Base-by-base conservation (phyloP, 2,329 filamentous ascomycete species). In the Ascochyta fabae region DNA sequence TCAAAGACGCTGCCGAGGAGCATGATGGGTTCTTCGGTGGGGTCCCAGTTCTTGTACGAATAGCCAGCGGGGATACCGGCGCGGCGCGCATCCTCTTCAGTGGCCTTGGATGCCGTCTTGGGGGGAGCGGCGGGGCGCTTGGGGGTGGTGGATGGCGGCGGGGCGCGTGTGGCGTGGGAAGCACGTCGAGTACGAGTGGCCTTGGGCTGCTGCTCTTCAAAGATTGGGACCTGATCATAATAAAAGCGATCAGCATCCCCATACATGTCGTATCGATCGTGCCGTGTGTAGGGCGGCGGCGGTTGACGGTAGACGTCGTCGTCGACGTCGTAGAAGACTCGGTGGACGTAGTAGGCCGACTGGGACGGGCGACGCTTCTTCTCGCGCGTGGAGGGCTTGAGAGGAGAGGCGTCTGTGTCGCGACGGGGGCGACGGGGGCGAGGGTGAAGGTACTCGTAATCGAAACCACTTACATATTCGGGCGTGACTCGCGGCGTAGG, bases 21-120 rank as follows among this genome's bases (percentile, higher is more conserved):
- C 73, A 97, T 88, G 74, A 99, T 97, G 47, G 95, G 95, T 66
- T 92, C 88, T 80, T 98, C 94, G 26, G 86, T 88, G 0, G 94
- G 94, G 74, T 99, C 95, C 95, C 95, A 98, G 81, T 98, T 96
- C 84, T 98, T 98, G 73, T 94, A 87, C 24, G 92, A 96, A 80
- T 96, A 99, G 60, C 95, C 94, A 1, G 87, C 77, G 2, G 95
- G 93, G 53, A 99, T 97, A 57, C 86, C 84, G 70, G 81, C 84
- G 27, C 80, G 79, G 58, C 78, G 79, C 55, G 85, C 85, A 64
- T 88, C 86, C 51, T 91, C 89, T 73, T 85, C 85, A 40, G 85
- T 88, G 54, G 87, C 87, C 67, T 78, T 76, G 43, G 76, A 67
- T 19, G 64, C 48, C 13, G 73, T 64, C 69, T 77, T 79, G 24